Percentiles rank a stretch among this genome's conserved stretches.
Conservation (phyloP, 495 filamentous ascomycete genomes). For the Filosporella fistucella region DNA sequence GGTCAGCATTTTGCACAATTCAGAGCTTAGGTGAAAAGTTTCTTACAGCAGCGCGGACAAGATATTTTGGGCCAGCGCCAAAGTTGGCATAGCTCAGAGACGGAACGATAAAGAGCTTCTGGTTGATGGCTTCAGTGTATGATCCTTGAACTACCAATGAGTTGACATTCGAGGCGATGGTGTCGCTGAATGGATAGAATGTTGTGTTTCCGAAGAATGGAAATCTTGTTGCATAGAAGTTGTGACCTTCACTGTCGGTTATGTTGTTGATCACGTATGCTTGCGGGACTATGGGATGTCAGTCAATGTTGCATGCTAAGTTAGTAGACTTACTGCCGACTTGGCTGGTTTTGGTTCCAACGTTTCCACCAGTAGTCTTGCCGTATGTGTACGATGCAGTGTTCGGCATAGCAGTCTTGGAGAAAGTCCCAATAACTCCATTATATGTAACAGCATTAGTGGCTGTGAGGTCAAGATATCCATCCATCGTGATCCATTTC, state of each 20-base stretch:
- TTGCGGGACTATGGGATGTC: constrained; percentile 1
- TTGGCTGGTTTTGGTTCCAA: constrained; percentile 7
- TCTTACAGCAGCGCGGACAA: constrained; percentile 20
- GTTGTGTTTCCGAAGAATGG: constrained; percentile 15
- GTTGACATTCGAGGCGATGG: not conserved
- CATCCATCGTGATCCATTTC: constrained; percentile 8
- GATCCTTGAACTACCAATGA: constrained; percentile 3
- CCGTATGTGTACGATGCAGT: constrained; percentile 10
- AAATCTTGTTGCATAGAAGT: not conserved
- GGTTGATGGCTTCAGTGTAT: constrained; percentile 16
- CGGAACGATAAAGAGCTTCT: constrained; percentile 14
- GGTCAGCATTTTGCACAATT: not conserved
- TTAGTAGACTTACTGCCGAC: constrained; percentile 8
- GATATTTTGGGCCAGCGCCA: not conserved
- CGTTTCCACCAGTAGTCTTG: constrained; percentile 6
- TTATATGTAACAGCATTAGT: constrained; percentile 9
- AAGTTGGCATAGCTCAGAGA: constrained; percentile 6
- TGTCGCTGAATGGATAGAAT: constrained; percentile 12
- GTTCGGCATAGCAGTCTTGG: not conserved
- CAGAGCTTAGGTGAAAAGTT: not conserved
- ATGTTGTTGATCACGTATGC: not conserved
- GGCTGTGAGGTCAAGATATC: constrained; percentile 11
- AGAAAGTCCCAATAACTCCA: constrained; percentile 5
- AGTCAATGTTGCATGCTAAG: not conserved
- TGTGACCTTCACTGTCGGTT: not conserved